Evolutionary conservation across 108 stramenopile genomes (phyloP), one percentile per base, ranked within the genome.

Genomic region (Parmales sp.): DNA sequence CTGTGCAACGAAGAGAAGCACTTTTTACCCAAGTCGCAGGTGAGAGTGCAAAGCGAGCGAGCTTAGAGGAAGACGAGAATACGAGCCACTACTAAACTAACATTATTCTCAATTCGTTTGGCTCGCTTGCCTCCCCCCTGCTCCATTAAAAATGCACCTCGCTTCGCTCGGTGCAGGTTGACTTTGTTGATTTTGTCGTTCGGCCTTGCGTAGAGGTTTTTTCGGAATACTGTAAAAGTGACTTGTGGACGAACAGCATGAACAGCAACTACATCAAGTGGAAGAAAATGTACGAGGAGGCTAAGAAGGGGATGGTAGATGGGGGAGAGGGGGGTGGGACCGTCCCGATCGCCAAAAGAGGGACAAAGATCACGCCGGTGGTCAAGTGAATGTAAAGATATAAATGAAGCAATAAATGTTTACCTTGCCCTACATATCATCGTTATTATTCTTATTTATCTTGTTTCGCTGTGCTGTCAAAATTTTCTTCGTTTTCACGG

Each of bases 141-240:
- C 89, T 88, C 51, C 83, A 88, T 72, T 72, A 82, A 8, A 51
- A 73, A 23, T 75, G 72, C 1, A 71, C 70, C 29, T 74, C 83
- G 38, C 72, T 80, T 26, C 70, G 83, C 36, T 81, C 84, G 51
- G 77, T 73, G 60, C 92, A 93, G 75, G 75, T 78, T 39, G 89
- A 86, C 39, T 93, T 93, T 64, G 81, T 91, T 31, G 79, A 87
- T 63, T 90, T 85, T 71, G 83, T 91, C 49, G 81, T 90, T 13
- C 66, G 74, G 37, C 92, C 92, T 7, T 66, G 83, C 46, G 83
- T 72, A 69, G 68, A 80, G 50, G 51, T 83, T 20, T 69, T 87
- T 48, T 82, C 72, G 1, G 72, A 78, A 43, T 60, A 60, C 54
- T 60, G 54, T 20, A 26, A 2, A 11, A 26, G 26, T 3, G 54